A percentile compares a stretch with the other conserved stretches of the same genome.
Conservation (phyloP, 2,329 filamentous ascomycete genomes). For the Drechslerella coelobrocha region DNA sequence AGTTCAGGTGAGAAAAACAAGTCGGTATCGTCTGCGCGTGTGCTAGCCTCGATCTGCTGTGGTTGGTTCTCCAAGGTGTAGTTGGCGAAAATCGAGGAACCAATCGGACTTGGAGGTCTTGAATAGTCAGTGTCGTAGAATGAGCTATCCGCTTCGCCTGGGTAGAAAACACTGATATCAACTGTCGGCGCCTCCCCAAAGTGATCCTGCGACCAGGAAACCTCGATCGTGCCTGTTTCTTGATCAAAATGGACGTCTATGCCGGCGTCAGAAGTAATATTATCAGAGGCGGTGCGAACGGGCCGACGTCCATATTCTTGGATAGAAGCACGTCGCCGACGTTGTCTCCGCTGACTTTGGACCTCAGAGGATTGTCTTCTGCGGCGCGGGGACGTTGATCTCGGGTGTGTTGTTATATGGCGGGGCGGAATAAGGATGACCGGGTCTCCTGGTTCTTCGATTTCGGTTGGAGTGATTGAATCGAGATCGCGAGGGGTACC, state of each 20-base stretch:
- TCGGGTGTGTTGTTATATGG: slow-evolving; percentile 10
- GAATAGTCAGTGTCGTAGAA: slow-evolving; percentile 35
- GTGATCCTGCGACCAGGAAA: slow-evolving; percentile 47
- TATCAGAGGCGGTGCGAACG: slow-evolving; percentile 17
- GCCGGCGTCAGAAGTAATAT: slow-evolving; percentile 21
- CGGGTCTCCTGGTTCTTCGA: slow-evolving; percentile 37
- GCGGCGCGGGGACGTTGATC: slow-evolving; percentile 26
- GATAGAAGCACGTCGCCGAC: slow-evolving; percentile 19
- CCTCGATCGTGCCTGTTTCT: slow-evolving; percentile 49
- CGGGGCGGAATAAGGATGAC: slow-evolving; percentile 17
- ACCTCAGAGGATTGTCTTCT: slow-evolving; percentile 19
- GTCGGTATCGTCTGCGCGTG: slow-evolving; percentile 34
- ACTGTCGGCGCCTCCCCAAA: slow-evolving; percentile 48
- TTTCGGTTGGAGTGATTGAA: slow-evolving; percentile 47
- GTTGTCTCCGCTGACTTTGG: slow-evolving; percentile 22
- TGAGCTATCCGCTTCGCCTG: slow-evolving; percentile 36
- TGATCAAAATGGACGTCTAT: slow-evolving; percentile 49
- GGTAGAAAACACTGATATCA: slow-evolving; percentile 48
- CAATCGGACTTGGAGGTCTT: slow-evolving; percentile 13
- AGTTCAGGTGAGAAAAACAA: slow-evolving; percentile 49
- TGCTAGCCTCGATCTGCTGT: slow-evolving; percentile 38
- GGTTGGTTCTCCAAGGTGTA: slow-evolving; percentile 29
- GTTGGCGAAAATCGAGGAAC: slow-evolving; percentile 27
- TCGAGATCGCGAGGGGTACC: slow-evolving; percentile 21
- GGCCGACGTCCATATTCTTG: slow-evolving; percentile 33